A percentile compares a stretch with the other conserved stretches of the same genome.
phyloP scores from a whole-genome alignment of 805 yeast genomes.

The Yarrowia deformans region DNA sequence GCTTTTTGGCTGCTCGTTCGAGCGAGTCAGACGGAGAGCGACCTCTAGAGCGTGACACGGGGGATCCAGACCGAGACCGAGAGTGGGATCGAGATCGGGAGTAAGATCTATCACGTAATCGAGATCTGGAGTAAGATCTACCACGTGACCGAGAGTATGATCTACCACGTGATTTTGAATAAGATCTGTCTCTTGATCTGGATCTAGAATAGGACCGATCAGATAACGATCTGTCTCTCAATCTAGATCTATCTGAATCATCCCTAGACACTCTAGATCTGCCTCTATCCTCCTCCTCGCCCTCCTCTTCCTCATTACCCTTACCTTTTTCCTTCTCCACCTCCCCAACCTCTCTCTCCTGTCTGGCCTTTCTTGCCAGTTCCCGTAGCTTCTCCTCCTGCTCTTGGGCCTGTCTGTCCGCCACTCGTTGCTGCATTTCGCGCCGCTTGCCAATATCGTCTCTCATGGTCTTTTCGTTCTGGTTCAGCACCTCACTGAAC shows the following conservation, averaged over 20 bases:
- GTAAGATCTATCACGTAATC: not conserved
- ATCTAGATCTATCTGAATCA: not conserved
- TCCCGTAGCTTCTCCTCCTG: conserved; percentile 60
- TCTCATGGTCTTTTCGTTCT: conserved; percentile 69
- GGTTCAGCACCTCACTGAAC: conserved; percentile 73
- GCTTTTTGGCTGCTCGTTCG: conserved; percentile 12
- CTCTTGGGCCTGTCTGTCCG: conserved; percentile 58
- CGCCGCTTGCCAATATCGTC: conserved; percentile 62
- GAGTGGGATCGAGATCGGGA: not conserved
- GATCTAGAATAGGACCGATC: conserved; percentile 9
- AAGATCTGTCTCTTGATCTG: not conserved
- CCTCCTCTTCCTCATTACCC: conserved; percentile 26
- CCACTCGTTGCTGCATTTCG: conserved; percentile 57
- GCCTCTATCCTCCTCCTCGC: conserved; percentile 1
- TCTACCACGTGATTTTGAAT: not conserved
- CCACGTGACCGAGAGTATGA: not conserved
- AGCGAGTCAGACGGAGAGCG: not conserved
- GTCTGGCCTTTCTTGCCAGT: conserved; percentile 60
- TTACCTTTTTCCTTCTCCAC: not conserved
- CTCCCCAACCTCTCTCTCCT: conserved; percentile 47
- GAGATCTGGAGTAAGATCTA: not conserved
- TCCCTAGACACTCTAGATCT: not conserved
- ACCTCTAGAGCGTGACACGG: not conserved
- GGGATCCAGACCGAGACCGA: not conserved
- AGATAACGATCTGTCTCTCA: not conserved